phyloP scores from a whole-genome alignment of 2,329 filamentous ascomycete genomes.

The Fusarium coffeatum region DNA sequence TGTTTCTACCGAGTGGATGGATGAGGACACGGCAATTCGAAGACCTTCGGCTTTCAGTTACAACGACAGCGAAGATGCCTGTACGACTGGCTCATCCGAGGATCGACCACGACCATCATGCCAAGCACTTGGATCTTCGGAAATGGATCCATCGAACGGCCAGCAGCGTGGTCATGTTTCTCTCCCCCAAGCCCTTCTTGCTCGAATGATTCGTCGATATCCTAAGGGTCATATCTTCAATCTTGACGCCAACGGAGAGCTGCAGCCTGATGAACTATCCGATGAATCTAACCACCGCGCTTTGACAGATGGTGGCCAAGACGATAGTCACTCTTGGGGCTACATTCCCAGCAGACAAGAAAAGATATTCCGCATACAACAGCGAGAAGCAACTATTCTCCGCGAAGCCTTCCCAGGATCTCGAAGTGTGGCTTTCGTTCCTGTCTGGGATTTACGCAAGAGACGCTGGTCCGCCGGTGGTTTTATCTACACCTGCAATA shows the following conservation, averaged over 20 bases:
- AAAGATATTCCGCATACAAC: slow-evolving; percentile 15
- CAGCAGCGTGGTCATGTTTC: slow-evolving; percentile 16
- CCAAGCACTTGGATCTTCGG: slow-evolving; percentile 24
- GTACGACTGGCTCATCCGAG: slow-evolving; percentile 22
- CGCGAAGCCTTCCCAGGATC: slow-evolving; percentile 55
- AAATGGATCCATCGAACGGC: slow-evolving; percentile 11
- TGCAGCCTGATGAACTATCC: slow-evolving; percentile 49
- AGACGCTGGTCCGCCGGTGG: slow-evolving; percentile 62
- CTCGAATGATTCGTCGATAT: slow-evolving; percentile 57
- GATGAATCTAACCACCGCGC: slow-evolving; percentile 26
- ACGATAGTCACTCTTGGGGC: neutral
- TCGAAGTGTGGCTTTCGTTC: slow-evolving; percentile 60
- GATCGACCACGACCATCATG: slow-evolving; percentile 17
- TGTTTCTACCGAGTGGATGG: slow-evolving; percentile 18
- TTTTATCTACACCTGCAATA: slow-evolving; percentile 61
- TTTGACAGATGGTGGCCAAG: neutral
- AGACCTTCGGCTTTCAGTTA: slow-evolving; percentile 21
- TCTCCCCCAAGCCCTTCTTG: slow-evolving; percentile 55
- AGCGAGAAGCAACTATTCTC: slow-evolving; percentile 45
- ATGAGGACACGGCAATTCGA: slow-evolving; percentile 12
- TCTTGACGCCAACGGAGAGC: slow-evolving; percentile 54
- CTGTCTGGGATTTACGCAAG: slow-evolving; percentile 59
- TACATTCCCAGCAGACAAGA: neutral
- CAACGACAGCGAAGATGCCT: slow-evolving; percentile 21
- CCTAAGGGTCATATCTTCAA: slow-evolving; percentile 61